A percentile compares a stretch with the other conserved stretches of the same genome.
phyloP scores from a whole-genome alignment of 2,329 filamentous ascomycete species.

The Aureobasidium sp. region DNA sequence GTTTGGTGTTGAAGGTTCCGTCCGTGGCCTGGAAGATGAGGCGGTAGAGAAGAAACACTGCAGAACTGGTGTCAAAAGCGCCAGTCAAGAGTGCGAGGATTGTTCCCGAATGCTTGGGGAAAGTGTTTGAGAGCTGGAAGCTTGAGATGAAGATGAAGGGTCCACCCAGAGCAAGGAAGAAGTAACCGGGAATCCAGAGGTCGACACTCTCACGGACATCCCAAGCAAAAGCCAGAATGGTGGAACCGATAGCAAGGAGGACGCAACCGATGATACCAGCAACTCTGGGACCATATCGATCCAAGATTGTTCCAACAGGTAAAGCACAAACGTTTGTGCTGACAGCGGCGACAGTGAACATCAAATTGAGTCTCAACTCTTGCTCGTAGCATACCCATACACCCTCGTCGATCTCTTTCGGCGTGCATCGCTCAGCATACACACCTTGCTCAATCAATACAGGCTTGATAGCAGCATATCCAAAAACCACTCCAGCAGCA shows the following conservation, averaged over 20 bases:
- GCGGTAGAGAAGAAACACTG: slow-evolving; percentile 40
- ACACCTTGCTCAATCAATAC: slow-evolving; percentile 65
- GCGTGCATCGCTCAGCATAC: slow-evolving; percentile 56
- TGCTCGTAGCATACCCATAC: slow-evolving; percentile 49
- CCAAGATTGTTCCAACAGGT: slow-evolving; percentile 75
- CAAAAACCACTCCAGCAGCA: slow-evolving; percentile 71
- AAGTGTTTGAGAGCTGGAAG: slow-evolving; percentile 43
- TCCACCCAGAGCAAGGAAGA: slow-evolving; percentile 41
- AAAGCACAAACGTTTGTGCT: slow-evolving; percentile 80
- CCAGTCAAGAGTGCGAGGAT: slow-evolving; percentile 43
- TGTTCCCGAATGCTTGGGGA: slow-evolving; percentile 40
- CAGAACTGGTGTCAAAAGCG: slow-evolving; percentile 42
- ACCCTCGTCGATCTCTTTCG: slow-evolving; percentile 40
- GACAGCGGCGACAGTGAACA: slow-evolving; percentile 87
- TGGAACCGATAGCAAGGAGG: slow-evolving; percentile 59
- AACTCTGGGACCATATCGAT: slow-evolving; percentile 69
- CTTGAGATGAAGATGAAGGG: slow-evolving; percentile 44
- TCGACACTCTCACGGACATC: slow-evolving; percentile 54
- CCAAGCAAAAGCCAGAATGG: slow-evolving; percentile 61
- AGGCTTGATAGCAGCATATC: slow-evolving; percentile 77
- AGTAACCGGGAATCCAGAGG: slow-evolving; percentile 45
- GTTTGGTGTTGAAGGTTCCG: slow-evolving; percentile 35
- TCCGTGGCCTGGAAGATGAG: slow-evolving; percentile 37
- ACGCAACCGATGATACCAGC: slow-evolving; percentile 63
- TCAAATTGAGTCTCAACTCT: slow-evolving; percentile 63